phyloP scores from a whole-genome alignment of 805 yeast species.

The Starmerella stellata region DNA sequence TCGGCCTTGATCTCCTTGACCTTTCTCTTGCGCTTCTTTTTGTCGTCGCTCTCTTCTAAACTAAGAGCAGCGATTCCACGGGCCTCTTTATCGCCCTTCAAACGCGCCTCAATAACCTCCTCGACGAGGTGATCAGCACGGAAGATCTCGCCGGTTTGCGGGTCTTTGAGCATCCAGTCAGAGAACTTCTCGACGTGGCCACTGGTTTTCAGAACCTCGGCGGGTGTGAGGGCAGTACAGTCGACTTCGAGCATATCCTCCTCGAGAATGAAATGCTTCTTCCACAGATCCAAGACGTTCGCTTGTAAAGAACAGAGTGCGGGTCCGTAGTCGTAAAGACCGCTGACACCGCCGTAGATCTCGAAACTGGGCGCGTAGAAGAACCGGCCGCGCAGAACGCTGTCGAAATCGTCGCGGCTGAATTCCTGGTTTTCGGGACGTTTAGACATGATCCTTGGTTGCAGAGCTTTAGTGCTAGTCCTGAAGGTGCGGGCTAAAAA shows the following conservation, averaged over 20 bases:
- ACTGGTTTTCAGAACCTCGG: conserved; percentile 92
- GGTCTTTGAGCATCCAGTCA: conserved; percentile 97
- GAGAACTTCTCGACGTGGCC: conserved; percentile 99
- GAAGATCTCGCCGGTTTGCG: conserved; percentile 91
- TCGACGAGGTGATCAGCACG: conserved; percentile 97
- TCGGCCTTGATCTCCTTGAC: conserved; percentile 85
- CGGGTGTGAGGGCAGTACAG: conserved; percentile 93
- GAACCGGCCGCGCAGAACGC: conserved; percentile 83
- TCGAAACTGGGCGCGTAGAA: conserved; percentile 96
- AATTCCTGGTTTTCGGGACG: conserved; percentile 24
- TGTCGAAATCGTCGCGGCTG: conserved; percentile 75
- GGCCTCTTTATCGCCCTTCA: conserved; percentile 94
- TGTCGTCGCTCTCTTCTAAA: conserved; percentile 54
- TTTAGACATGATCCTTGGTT: background rate
- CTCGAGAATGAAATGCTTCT: conserved; percentile 91
- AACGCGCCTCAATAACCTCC: conserved; percentile 88
- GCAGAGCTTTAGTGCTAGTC: background rate
- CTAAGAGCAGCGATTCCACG: conserved; percentile 58
- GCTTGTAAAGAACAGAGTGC: conserved; percentile 99
- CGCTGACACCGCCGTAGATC: conserved; percentile 95
- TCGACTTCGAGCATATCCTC: conserved; percentile 99
- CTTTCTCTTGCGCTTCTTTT: conserved; percentile 75
- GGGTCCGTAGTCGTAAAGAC: conserved; percentile 96
- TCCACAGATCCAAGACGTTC: conserved; percentile 84
- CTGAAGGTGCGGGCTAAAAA: background rate